Conservation (phyloP, 2,329 filamentous ascomycete species). For the Penicillium concentricum region DNA sequence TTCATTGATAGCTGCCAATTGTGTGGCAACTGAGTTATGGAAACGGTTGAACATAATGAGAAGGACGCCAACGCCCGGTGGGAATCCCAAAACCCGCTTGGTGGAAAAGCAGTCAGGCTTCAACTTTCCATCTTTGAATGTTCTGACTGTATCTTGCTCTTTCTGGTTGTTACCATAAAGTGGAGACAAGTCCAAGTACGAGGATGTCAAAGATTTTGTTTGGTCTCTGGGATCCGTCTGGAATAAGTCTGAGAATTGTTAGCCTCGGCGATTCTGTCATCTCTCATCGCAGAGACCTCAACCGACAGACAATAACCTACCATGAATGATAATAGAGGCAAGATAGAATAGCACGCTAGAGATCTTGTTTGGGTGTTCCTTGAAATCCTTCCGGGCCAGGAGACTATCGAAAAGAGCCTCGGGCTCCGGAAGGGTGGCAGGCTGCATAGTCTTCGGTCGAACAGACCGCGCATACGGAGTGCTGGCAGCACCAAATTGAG, state of each 20-base stretch:
- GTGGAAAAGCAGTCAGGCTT: slow-evolving; percentile 71
- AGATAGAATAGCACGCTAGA: slow-evolving; percentile 74
- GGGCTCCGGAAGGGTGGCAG: slow-evolving; percentile 62
- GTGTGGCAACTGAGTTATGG: slow-evolving; percentile 66
- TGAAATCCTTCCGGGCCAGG: slow-evolving; percentile 62
- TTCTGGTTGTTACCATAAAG: slow-evolving; percentile 67
- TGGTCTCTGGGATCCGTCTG: slow-evolving; percentile 63
- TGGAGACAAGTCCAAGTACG: slow-evolving; percentile 71
- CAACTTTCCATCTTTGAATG: slow-evolving; percentile 64
- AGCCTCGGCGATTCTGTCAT: slow-evolving; percentile 7
- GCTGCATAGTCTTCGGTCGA: slow-evolving; percentile 56
- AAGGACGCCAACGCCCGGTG: slow-evolving; percentile 66
- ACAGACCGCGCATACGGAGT: slow-evolving; percentile 69
- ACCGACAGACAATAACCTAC: slow-evolving; percentile 25
- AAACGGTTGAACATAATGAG: slow-evolving; percentile 69
- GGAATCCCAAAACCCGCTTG: slow-evolving; percentile 63
- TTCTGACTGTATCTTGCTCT: slow-evolving; percentile 63
- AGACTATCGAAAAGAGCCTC: slow-evolving; percentile 67
- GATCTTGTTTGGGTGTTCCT: slow-evolving; percentile 68
- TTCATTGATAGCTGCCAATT: slow-evolving; percentile 66
- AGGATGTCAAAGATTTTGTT: slow-evolving; percentile 66
- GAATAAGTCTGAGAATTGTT: slow-evolving; percentile 55
- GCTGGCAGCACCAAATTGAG: slow-evolving; percentile 63
- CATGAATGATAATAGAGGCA: slow-evolving; percentile 66
- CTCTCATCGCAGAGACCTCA: neutral